Base-by-base conservation (phyloP, 805 yeast species). In the Torulaspora maleeae region DNA sequence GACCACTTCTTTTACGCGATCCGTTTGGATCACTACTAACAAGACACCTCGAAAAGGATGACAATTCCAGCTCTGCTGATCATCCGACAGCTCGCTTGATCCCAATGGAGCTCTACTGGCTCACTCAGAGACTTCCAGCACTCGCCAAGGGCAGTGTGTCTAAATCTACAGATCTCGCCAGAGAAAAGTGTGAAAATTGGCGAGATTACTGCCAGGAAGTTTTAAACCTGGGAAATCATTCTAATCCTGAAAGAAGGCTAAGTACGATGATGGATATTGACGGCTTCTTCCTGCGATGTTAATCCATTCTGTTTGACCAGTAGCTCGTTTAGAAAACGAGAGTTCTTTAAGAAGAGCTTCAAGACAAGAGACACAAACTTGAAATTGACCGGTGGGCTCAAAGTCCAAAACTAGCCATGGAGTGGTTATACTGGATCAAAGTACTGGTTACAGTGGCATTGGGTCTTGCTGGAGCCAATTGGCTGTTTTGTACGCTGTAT, bases 401-500 rank as follows among this genome's bases (percentile, higher is more conserved):
- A 13, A 19, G n/a, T 22, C 27, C 27, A 9, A 8, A 19, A 27
- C 13, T 25, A 20, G 27, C 27, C 13, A 50, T 52, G 54, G 52
- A 49, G 13, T 44, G 37, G 46, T 25, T 38, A 3, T 46, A 22
- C 28, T 29, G 52, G 34, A 32, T 50, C 8, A 50, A 56, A 32
- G 17, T 49, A 16, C 8, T 50, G 13, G 42, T 34, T 10, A 43
- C 61, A 2, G 16, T 44, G 8, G 4, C 46, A 2, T 36, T 50
- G 8, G 36, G 51, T 6, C 10, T 52, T 10, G 29, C 48, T n/a
- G 53, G 46, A 10, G 25, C 54, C 2, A 45, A 49, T 29, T 50
- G 55, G 51, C 17, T 58, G 7, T 41, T 55, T 17, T 50, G 42
- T n/a, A 44, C 47, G 11, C 27, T 51, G 2, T 43, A 58, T 22